Evolutionary conservation across 2,329 filamentous ascomycete species (phyloP).

Genomic region (Hypomyces rosellus): DNA sequence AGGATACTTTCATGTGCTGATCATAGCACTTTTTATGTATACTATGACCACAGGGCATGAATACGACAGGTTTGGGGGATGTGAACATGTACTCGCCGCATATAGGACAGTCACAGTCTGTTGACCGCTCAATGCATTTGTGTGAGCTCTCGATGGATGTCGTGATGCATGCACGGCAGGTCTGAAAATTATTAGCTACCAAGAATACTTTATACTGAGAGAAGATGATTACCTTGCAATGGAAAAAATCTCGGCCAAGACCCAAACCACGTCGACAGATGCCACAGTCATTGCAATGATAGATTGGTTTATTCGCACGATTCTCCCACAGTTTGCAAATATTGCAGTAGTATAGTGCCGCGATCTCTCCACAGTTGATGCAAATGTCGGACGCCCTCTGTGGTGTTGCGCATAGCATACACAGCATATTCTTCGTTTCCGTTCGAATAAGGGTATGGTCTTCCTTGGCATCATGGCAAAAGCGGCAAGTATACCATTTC

Average conservation of each 20-base stretch:
- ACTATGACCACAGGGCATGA: conserved; percentile 93
- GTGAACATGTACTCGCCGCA: conserved; percentile 97
- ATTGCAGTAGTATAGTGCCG: conserved; percentile 86
- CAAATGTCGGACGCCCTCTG: conserved; percentile 78
- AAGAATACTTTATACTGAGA: background rate
- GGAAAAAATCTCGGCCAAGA: conserved; percentile 92
- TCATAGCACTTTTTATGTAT: conserved; percentile 89
- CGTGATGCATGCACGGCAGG: conserved; percentile 88
- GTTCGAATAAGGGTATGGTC: conserved; percentile 73
- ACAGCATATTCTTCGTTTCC: conserved; percentile 91
- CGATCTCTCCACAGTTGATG: conserved; percentile 64
- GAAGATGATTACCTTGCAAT: conserved; percentile 69
- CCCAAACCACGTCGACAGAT: conserved; percentile 90
- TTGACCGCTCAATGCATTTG: conserved; percentile 89
- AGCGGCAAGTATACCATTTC: conserved; percentile 89
- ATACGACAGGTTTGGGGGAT: conserved; percentile 79
- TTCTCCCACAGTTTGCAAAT: conserved; percentile 98
- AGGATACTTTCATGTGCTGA: conserved; percentile 80
- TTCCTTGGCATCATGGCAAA: conserved; percentile 84
- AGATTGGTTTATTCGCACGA: conserved; percentile 82
- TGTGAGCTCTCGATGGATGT: conserved; percentile 80
- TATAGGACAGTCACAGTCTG: conserved; percentile 93
- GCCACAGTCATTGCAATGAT: conserved; percentile 93
- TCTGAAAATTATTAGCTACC: conserved; percentile 39
- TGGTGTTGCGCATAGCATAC: conserved; percentile 86